Percentiles rank a stretch among this genome's conserved stretches.
These are phyloP conservation scores for Silene conica DNA, from an alignment of 148 eudicot genomes.

Conservation along the genomic window DNA sequence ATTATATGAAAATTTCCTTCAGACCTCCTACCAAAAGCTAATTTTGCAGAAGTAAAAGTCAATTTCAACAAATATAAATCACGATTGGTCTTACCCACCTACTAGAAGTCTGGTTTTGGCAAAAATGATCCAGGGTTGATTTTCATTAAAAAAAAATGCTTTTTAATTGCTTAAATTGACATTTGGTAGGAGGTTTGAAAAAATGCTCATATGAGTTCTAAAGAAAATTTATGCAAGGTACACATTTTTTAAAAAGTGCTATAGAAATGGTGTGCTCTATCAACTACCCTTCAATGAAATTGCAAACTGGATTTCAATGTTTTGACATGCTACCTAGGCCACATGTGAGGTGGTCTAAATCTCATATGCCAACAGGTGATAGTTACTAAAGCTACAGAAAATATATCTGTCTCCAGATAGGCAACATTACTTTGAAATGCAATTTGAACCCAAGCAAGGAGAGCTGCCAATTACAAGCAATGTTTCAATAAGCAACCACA, in stretches of 20 bases:
- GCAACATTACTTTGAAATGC: slow-evolving; percentile 5
- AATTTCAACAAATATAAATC: neutral
- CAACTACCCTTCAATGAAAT: neutral
- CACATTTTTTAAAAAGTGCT: neutral
- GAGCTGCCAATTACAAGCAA: neutral
- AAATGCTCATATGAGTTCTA: no score
- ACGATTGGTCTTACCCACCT: neutral
- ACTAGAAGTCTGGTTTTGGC: neutral
- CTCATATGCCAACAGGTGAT: neutral
- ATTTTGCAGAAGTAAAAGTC: no score
- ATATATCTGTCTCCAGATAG: neutral
- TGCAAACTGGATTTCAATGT: neutral
- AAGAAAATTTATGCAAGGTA: neutral
- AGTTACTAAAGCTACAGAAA: neutral
- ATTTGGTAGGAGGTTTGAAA: neutral
- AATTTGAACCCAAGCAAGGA: neutral
- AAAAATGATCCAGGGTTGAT: neutral
- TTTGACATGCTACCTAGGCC: neutral
- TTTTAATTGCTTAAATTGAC: no score
- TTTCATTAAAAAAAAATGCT: no score
- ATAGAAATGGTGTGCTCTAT: neutral
- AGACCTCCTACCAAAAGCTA: no score
- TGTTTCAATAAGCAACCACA: neutral
- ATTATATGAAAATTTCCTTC: no score
- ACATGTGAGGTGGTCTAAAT: neutral